These are phyloP conservation scores for Massarina eburnea DNA, from an alignment of 2,329 filamentous ascomycete species.

Conservation along the genomic window DNA sequence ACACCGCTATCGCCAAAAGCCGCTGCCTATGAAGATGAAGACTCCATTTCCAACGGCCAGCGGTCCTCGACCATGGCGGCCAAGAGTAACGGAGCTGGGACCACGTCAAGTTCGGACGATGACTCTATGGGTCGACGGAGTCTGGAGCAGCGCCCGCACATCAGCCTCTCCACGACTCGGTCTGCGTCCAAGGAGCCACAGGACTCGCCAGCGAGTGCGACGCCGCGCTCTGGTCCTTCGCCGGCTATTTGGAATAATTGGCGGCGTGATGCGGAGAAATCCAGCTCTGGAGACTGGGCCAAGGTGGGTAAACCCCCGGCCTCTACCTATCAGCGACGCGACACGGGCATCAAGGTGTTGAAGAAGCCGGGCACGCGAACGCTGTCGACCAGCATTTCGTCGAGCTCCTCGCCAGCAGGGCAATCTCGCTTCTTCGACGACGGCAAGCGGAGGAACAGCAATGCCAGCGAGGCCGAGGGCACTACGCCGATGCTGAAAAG, in stretches of 20 bases:
- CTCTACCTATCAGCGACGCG: constrained; percentile 67
- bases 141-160: constrained; percentile 33
- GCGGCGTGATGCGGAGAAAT: constrained; percentile 47
- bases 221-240: constrained; percentile 34
- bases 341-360: constrained; percentile 85
- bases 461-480: constrained; percentile 19
- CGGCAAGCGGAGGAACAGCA: constrained; percentile 41
- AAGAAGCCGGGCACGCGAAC: constrained; percentile 67
- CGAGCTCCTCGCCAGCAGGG: constrained; percentile 26
- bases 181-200: constrained; percentile 24
- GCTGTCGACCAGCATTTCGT: constrained; percentile 37
- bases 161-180: constrained; percentile 19
- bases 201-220: constrained; percentile 17
- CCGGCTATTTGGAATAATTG: constrained; percentile 53
- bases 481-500: constrained; percentile 29
- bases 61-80: not conserved
- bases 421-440: constrained; percentile 55
- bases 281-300: constrained; percentile 53
- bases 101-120: constrained; percentile 30
- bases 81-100: constrained; percentile 17
- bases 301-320: constrained; percentile 59
- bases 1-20: constrained; percentile 6
- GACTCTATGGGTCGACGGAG: constrained; percentile 30
- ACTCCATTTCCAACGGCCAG: constrained; percentile 6
- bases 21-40: constrained; percentile 1